Evolutionary conservation across 2,329 filamentous ascomycete genomes (phyloP), one percentile per base, ranked within the genome.

Genomic region (Colletotrichum sp.): DNA sequence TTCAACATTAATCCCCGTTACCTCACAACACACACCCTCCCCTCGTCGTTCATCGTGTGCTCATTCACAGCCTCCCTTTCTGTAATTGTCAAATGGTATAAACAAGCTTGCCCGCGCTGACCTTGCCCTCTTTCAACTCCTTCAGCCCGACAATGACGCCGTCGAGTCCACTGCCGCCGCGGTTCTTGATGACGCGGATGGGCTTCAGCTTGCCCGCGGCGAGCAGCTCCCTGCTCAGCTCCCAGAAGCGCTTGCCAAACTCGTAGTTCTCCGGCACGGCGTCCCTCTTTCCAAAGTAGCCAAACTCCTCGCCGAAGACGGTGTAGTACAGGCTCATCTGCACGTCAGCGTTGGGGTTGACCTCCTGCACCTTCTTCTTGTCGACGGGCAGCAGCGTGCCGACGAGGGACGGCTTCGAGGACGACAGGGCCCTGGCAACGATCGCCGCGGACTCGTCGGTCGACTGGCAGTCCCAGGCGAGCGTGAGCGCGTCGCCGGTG

Each of bases 41-140:
- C 10, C 9, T 30, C 30, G 5, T 18, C 34, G 10, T 67, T 67
- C 26, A 15, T 18, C 52, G 8, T 16, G 21, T 59, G 52, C 18
- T 26, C 36, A 13, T 63, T 9, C 12, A 55, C 28, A 65, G n/a
- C 43, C 5, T 18, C 43, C 39, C 15, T 21, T 24, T 10, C 13
- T 8, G 18, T n/a, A 21, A 21, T 24, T 34, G 30, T 68, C 26
- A 75, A 15, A 77, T 60, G 43, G 83, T 86, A 78, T 86, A 87
- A 6, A 88, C 86, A 72, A 88, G 79, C 81, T 88, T 88, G 30
- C 82, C 83, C 7, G 82, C 86, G 71, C 84, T 86, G 36, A 87
- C 81, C 79, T 80, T 77, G 8, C 80, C 81, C n/a, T 80, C 78
- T 74, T 77, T 78, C 68, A 84, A 61, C 76, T 85, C 82, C 26